A percentile compares a stretch with the other conserved stretches of the same genome.
Conservation (phyloP, 371 early-diverging fungal genomes). For the Mortierella sp. region DNA sequence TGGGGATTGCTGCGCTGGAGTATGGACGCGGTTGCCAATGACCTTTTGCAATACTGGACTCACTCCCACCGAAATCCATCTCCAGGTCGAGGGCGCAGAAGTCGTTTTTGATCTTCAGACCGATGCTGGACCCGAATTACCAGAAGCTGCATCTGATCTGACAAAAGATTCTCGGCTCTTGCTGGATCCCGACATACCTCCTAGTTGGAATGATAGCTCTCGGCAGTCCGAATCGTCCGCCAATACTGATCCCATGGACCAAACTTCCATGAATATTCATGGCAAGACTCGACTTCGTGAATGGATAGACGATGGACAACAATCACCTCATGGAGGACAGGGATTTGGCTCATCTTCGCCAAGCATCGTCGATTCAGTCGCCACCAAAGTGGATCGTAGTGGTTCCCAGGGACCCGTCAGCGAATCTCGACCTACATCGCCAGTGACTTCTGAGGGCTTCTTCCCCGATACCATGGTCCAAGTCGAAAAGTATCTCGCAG, state of each 20-base stretch:
- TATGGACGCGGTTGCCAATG: slow-evolving; percentile 82
- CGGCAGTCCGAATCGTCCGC: slow-evolving; percentile 44
- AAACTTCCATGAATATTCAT: slow-evolving; percentile 3
- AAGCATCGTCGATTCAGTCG: slow-evolving; percentile 25
- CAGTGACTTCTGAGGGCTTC: slow-evolving; percentile 44
- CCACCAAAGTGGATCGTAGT: slow-evolving; percentile 29
- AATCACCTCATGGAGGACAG: slow-evolving; percentile 14
- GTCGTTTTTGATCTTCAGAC: slow-evolving; percentile 72
- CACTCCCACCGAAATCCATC: slow-evolving; percentile 78
- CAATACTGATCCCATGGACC: slow-evolving; percentile 35
- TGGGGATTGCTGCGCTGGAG: slow-evolving; percentile 92
- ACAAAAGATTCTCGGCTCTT: slow-evolving; percentile 17
- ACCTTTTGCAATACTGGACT: slow-evolving; percentile 88
- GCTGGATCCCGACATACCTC: slow-evolving; percentile 32
- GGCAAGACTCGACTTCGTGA: slow-evolving; percentile 37
- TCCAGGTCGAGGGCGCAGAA: slow-evolving; percentile 83
- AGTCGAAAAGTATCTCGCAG: slow-evolving; percentile 47
- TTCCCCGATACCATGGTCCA: slow-evolving; percentile 32
- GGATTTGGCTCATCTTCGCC: slow-evolving; percentile 24
- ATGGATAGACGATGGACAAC: slow-evolving; percentile 42
- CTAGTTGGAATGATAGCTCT: slow-evolving; percentile 37
- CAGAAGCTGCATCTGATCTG: slow-evolving; percentile 8
- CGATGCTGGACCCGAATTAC: slow-evolving; percentile 43
- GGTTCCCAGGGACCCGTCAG: slow-evolving; percentile 14
- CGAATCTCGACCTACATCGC: slow-evolving; percentile 43